These are phyloP conservation scores for Aspergillus novofumigatus DNA, from an alignment of 2,329 filamentous ascomycete species.

Conservation along the genomic window DNA sequence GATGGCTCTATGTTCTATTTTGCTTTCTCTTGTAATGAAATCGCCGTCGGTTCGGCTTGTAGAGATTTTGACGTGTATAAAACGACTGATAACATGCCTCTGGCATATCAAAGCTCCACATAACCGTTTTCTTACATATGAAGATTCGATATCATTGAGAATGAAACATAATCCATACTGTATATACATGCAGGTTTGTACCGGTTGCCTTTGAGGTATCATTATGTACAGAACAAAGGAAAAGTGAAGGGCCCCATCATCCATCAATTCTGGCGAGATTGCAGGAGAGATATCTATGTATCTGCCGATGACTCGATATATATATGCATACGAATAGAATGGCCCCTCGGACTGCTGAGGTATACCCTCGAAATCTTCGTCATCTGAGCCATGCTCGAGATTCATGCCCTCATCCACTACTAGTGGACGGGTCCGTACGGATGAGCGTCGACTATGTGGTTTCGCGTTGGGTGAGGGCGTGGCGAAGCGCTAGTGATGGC, in stretches of 20 bases:
- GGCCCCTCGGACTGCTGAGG: background rate
- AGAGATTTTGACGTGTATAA: background rate
- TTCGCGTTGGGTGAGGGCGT: too few relatives aligned
- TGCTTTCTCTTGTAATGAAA: background rate
- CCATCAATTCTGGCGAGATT: background rate
- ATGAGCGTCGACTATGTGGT: background rate
- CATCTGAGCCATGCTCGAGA: too few relatives aligned
- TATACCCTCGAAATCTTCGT: background rate
- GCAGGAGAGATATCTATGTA: background rate
- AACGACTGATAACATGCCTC: background rate
- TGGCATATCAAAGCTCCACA: background rate
- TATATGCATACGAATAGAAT: background rate
- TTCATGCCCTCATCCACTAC: too few relatives aligned
- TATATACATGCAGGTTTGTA: background rate
- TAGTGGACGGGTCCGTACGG: background rate
- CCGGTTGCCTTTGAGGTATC: background rate
- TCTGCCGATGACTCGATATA: background rate
- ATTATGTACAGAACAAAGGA: background rate
- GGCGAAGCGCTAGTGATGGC: background rate
- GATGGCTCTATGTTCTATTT: background rate
- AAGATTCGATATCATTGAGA: background rate
- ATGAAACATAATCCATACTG: background rate
- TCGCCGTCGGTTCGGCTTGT: background rate
- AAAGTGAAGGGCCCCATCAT: background rate
- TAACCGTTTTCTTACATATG: background rate